Evolutionary conservation across 495 filamentous ascomycete genomes (phyloP).

Genomic region (Sabuloglossum arenarium): DNA sequence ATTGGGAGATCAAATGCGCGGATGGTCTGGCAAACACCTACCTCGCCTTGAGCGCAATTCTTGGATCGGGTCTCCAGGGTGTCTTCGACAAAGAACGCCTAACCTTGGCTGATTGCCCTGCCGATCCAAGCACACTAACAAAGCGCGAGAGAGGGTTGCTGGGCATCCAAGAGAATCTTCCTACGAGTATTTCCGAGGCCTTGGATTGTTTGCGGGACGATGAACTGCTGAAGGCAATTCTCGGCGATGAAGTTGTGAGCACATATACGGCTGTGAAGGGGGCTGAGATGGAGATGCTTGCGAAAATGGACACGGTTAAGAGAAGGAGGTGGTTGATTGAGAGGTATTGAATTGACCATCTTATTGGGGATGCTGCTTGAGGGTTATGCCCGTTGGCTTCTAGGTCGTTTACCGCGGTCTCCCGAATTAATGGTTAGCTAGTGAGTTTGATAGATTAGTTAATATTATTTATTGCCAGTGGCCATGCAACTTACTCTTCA

Average conservation of each 20-base stretch:
- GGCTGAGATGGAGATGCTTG: not conserved
- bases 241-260: not conserved
- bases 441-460: too few species aligned
- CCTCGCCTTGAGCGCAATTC: conserved; percentile 40
- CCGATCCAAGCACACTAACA: not conserved
- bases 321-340: not conserved
- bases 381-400: too few species aligned
- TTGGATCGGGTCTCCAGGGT: conserved; percentile 45
- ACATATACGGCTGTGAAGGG: not conserved
- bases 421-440: too few species aligned
- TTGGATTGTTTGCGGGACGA: not conserved
- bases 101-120: conserved; percentile 22
- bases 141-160: not conserved
- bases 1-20: conserved; percentile 51
- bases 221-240: not conserved
- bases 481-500: too few species aligned
- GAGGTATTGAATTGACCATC: not conserved
- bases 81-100: conserved; percentile 25
- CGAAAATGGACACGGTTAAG: not conserved
- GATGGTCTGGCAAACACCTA: conserved; percentile 62
- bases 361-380: too few species aligned
- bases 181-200: not conserved
- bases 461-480: too few species aligned
- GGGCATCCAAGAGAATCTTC: not conserved
- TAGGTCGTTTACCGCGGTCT: too few species aligned